Evolutionary conservation across 1,284 basidiomycete genomes (phyloP).

Genomic region (Vanrija sp.): DNA sequence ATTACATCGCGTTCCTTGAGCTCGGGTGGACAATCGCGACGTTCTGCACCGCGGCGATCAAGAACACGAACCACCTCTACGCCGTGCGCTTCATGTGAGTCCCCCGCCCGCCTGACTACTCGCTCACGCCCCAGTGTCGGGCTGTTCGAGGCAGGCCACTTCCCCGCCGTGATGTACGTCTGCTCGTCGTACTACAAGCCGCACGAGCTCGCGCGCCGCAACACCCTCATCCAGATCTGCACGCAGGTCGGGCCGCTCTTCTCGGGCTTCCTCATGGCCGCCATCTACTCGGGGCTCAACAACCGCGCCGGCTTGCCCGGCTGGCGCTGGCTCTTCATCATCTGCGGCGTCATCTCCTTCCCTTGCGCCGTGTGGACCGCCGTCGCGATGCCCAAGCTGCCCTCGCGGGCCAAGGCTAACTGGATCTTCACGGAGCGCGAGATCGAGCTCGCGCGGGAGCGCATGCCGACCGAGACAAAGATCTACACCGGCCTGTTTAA

Average conservation of each 20-base stretch:
- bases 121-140: conserved; percentile 15
- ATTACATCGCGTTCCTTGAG: conserved; percentile 30
- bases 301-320: conserved; percentile 16
- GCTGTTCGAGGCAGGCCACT: conserved; percentile 31
- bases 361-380: conserved; percentile 28
- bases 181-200: conserved; percentile 33
- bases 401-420: conserved; percentile 25
- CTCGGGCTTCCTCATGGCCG: conserved; percentile 30
- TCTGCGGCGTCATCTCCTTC: conserved; percentile 26
- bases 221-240: conserved; percentile 30
- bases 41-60: conserved; percentile 23
- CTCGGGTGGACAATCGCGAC: conserved; percentile 26
- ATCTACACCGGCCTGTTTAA: conserved; percentile 33
- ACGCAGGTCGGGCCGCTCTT: conserved; percentile 25
- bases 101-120: not conserved
- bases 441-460: conserved; percentile 17
- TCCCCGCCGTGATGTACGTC: conserved; percentile 31
- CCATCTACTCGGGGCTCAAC: conserved; percentile 21
- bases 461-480: conserved; percentile 28
- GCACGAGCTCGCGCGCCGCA: conserved; percentile 27
- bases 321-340: conserved; percentile 29
- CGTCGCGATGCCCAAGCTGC: conserved; percentile 30
- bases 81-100: conserved; percentile 30
- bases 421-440: conserved; percentile 28
- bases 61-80: conserved; percentile 22